phyloP scores from a whole-genome alignment of 805 yeast genomes.

The Candida insectalens region DNA sequence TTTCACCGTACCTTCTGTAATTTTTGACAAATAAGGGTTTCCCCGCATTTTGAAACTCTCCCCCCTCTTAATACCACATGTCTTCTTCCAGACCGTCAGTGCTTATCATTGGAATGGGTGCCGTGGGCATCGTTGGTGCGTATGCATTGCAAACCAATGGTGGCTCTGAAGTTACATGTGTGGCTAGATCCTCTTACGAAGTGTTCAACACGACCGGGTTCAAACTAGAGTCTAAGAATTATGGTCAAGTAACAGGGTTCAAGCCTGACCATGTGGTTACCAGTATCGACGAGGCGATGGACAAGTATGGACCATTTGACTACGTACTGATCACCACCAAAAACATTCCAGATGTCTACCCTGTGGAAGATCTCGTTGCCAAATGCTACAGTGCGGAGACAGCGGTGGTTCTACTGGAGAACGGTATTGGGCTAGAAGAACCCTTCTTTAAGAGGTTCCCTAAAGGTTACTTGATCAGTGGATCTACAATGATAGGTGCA shows the following conservation, averaged over 20 bases:
- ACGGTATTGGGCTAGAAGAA: conserved; percentile 31
- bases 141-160: conserved; percentile 43
- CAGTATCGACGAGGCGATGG: conserved; percentile 36
- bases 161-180: conserved; percentile 45
- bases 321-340: conserved; percentile 54
- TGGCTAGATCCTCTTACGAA: conserved; percentile 58
- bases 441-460: conserved; percentile 25
- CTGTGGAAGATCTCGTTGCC: conserved; percentile 28
- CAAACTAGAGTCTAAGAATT: conserved; percentile 49
- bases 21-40: too few relatives aligned
- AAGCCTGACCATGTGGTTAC: conserved; percentile 37
- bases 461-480: conserved; percentile 25
- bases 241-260: conserved; percentile 47
- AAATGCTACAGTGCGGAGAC: conserved; percentile 20
- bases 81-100: conserved; percentile 32
- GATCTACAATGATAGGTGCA: conserved; percentile 29
- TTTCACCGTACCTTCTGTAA: too few relatives aligned
- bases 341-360: conserved; percentile 53
- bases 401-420: conserved; percentile 28
- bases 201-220: conserved; percentile 43
- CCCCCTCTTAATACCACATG: too few relatives aligned
- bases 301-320: conserved; percentile 33
- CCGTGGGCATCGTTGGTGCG: conserved; percentile 76
- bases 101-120: conserved; percentile 73
- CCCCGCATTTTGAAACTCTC: too few relatives aligned